A percentile compares a stretch with the other conserved stretches of the same genome.
phyloP scores from a whole-genome alignment of 805 yeast genomes.

The Yamadazyma akitaensis region DNA sequence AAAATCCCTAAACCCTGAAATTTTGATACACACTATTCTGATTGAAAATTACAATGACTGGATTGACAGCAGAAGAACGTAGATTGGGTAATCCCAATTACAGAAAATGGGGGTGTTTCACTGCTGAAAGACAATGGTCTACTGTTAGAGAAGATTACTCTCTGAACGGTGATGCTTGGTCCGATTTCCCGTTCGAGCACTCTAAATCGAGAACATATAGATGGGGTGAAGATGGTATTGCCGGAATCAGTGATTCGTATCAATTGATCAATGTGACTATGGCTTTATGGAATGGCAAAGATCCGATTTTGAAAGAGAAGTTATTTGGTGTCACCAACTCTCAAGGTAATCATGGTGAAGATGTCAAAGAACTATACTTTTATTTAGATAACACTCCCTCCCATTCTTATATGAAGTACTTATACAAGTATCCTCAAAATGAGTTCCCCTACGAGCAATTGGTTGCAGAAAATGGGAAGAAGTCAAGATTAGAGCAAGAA shows the following conservation, averaged over 20 bases:
- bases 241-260: conserved; percentile 83
- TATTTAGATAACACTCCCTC: conserved; percentile 91
- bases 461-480: conserved; percentile 60
- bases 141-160: conserved; percentile 89
- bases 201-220: conserved; percentile 77
- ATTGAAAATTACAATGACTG: background rate
- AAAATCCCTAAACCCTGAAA: conserved; percentile 7
- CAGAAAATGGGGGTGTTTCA: conserved; percentile 90
- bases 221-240: conserved; percentile 96
- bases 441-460: conserved; percentile 80
- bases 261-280: conserved; percentile 73
- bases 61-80: conserved; percentile 34
- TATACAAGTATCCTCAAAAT: conserved; percentile 88
- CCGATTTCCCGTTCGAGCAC: conserved; percentile 80
- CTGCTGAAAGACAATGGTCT: conserved; percentile 86
- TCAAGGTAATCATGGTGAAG: conserved; percentile 96
- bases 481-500: conserved; percentile 68
- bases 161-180: conserved; percentile 85
- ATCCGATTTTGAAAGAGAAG: conserved; percentile 79
- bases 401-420: conserved; percentile 86
- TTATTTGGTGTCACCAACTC: conserved; percentile 87
- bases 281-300: conserved; percentile 91
- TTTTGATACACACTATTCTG: background rate
- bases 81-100: conserved; percentile 44
- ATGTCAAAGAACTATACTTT: conserved; percentile 81